Conservation (phyloP, 805 yeast species). For the Ogataea minuta region DNA sequence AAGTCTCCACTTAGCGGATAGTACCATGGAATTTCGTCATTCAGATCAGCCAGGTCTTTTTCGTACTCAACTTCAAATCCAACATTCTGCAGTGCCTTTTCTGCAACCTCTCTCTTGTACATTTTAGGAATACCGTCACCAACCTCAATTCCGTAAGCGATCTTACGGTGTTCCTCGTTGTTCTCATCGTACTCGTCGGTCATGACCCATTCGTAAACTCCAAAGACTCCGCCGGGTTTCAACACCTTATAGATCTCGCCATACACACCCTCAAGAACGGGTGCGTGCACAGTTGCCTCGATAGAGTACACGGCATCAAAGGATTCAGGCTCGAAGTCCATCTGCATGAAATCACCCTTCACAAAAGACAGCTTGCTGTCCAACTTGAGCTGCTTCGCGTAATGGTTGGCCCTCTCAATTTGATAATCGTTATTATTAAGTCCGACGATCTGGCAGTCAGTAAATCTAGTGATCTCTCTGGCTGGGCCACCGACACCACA, state of each 20-base stretch:
- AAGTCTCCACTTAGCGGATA: slow-evolving; percentile 95
- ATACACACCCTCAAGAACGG: slow-evolving; percentile 92
- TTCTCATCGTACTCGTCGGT: slow-evolving; percentile 87
- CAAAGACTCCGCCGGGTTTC: slow-evolving; percentile 97
- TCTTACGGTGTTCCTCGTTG: slow-evolving; percentile 86
- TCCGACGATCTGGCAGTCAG: slow-evolving; percentile 84
- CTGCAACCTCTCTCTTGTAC: slow-evolving; percentile 84
- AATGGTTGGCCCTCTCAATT: slow-evolving; percentile 84
- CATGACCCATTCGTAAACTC: slow-evolving; percentile 99
- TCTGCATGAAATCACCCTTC: slow-evolving; percentile 98
- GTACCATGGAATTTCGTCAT: slow-evolving; percentile 94
- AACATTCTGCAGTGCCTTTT: slow-evolving; percentile 75
- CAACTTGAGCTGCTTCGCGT: slow-evolving; percentile 65
- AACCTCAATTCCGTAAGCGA: slow-evolving; percentile 94
- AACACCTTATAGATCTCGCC: slow-evolving; percentile 90
- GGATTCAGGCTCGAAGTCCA: slow-evolving; percentile 88
- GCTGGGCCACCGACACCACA: slow-evolving; percentile 99
- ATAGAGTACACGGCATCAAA: slow-evolving; percentile 98
- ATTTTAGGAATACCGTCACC: slow-evolving; percentile 99
- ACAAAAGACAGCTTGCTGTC: slow-evolving; percentile 77
- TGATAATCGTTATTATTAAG: slow-evolving; percentile 97
- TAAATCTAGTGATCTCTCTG: slow-evolving; percentile 89
- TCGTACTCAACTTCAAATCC: slow-evolving; percentile 81
- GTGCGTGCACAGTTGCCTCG: slow-evolving; percentile 99
- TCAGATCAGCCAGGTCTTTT: slow-evolving; percentile 77